Percentiles rank a stretch among this genome's conserved stretches.
These are phyloP conservation scores for Thielaviopsis ethacetica DNA, from an alignment of 2,329 filamentous ascomycete species.

Conservation along the genomic window DNA sequence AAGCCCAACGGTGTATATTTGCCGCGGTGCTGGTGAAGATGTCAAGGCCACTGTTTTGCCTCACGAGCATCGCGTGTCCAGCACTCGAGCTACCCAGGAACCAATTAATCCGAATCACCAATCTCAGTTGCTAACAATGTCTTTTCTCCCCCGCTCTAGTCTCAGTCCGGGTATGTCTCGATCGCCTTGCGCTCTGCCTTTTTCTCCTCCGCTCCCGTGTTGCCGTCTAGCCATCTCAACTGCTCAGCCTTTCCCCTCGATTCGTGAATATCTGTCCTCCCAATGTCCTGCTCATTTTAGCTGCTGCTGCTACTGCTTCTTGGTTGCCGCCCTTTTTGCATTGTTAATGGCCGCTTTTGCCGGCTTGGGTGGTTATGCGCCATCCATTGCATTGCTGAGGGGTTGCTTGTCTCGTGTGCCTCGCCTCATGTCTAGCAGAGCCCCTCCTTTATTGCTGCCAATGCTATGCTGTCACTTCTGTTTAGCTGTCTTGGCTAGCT, in stretches of 20 bases:
- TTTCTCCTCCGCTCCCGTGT: background rate
- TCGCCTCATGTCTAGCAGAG: background rate
- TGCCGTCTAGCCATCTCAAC: background rate
- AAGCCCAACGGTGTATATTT: background rate
- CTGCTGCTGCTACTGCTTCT: background rate
- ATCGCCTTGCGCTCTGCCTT: background rate
- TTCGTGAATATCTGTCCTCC: slow-evolving; percentile 1
- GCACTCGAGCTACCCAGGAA: background rate
- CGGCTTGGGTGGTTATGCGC: background rate
- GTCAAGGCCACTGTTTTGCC: background rate
- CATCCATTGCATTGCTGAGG: background rate
- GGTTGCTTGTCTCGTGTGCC: background rate
- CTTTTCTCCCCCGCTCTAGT: slow-evolving; percentile 26
- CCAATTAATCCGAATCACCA: background rate
- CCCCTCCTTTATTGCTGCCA: background rate
- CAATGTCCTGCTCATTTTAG: background rate
- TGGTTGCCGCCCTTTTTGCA: background rate
- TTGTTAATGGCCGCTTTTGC: background rate
- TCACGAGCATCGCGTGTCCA: background rate
- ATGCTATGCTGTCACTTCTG: background rate
- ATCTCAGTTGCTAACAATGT: background rate
- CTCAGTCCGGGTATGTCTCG: slow-evolving; percentile 49
- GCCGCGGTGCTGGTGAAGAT: background rate
- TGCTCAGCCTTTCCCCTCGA: background rate
- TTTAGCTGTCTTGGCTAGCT: background rate